These are phyloP conservation scores for Lactarius sanguifluus DNA, from an alignment of 768 basidiomycete genomes.

Conservation along the genomic window DNA sequence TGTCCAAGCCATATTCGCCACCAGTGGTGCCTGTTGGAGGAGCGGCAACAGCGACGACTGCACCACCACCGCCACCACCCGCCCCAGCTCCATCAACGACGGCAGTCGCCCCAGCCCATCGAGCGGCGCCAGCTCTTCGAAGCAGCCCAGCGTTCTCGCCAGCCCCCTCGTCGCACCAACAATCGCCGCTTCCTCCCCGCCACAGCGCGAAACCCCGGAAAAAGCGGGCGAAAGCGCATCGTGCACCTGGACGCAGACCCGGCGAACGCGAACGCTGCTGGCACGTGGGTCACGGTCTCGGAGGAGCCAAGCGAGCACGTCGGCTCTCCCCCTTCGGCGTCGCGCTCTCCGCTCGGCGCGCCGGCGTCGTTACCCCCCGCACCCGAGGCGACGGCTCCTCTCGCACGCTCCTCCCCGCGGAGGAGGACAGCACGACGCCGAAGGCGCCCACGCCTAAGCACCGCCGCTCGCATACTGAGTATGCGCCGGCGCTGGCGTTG, in stretches of 20 bases:
- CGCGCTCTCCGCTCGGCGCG: constrained; percentile 18
- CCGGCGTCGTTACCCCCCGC: constrained; percentile 4
- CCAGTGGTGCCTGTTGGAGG: constrained; percentile 58
- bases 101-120: constrained; percentile 7
- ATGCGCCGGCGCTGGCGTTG: background rate
- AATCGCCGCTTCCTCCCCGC: constrained; percentile 47
- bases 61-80: background rate
- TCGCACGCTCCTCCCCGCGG: background rate
- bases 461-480: constrained; percentile 28
- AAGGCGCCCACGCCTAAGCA: constrained; percentile 20
- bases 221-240: constrained; percentile 62
- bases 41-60: constrained; percentile 18
- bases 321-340: background rate
- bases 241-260: constrained; percentile 69
- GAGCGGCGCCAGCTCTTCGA: constrained; percentile 25
- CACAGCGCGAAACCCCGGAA: constrained; percentile 51
- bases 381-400: constrained; percentile 8
- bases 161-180: constrained; percentile 43
- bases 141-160: constrained; percentile 37
- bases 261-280: constrained; percentile 39
- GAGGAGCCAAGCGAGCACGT: constrained; percentile 20
- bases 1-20: constrained; percentile 55
- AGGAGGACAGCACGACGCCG: constrained; percentile 10
- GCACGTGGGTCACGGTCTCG: constrained; percentile 30
- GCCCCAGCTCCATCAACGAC: background rate